Evolutionary conservation across 78 protist species (phyloP).

Genomic region (slime mould (Dictyostelium discoideum)): DNA sequence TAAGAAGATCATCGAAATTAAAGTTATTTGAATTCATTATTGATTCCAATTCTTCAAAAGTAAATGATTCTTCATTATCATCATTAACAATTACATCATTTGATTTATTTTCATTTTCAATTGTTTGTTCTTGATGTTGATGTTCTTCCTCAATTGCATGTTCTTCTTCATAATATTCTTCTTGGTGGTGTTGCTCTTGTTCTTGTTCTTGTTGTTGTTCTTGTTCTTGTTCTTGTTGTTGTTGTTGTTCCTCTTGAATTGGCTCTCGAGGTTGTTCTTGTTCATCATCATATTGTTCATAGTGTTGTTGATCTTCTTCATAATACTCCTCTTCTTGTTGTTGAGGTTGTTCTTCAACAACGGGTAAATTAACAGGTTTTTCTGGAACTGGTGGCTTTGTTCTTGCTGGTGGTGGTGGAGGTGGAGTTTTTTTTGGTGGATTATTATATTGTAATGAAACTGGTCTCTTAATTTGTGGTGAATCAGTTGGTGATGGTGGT

Average conservation of each 20-base stretch:
- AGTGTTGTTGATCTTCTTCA: background rate
- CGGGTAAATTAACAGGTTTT: background rate
- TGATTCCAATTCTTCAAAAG: slow-evolving; percentile 68
- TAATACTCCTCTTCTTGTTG: background rate
- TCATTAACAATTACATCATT: background rate
- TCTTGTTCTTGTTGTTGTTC: background rate
- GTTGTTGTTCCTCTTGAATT: slow-evolving; percentile 2
- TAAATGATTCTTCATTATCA: background rate
- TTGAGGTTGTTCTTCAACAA: background rate
- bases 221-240: background rate
- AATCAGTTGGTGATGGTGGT: background rate
- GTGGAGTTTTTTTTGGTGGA: background rate
- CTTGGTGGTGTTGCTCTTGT: background rate
- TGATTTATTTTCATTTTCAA: background rate
- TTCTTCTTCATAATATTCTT: background rate
- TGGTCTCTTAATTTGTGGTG: background rate
- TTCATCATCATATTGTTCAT: slow-evolving; percentile 22
- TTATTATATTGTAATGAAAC: background rate
- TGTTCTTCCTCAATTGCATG: background rate
- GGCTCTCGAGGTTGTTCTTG: slow-evolving; percentile 4
- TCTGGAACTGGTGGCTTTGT: background rate
- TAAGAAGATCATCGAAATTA: slow-evolving; percentile 55
- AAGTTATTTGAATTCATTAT: slow-evolving; percentile 37
- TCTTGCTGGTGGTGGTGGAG: background rate
- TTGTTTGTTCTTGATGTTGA: background rate